phyloP scores from a whole-genome alignment of 2,329 filamentous ascomycete genomes.

The Phialocephala sp. region DNA sequence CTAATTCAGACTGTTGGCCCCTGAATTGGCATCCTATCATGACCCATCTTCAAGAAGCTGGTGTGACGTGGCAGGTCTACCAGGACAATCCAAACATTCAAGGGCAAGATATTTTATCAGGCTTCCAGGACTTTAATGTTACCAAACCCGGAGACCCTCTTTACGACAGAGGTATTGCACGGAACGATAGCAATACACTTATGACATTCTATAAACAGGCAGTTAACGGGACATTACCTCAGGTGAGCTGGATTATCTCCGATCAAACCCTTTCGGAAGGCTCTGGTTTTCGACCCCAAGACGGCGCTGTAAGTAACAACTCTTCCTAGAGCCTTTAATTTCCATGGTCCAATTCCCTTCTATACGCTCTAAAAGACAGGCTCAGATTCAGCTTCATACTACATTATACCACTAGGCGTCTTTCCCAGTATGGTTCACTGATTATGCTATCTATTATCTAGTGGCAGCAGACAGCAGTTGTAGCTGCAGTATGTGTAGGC shows the following conservation, averaged over 20 bases:
- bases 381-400: too few relatives aligned
- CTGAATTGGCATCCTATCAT: conserved; percentile 54
- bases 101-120: conserved; percentile 52
- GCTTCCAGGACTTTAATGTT: conserved; percentile 51
- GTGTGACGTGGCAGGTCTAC: conserved; percentile 52
- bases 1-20: conserved; percentile 49
- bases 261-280: background rate
- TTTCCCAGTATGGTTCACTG: too few relatives aligned
- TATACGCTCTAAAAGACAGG: too few relatives aligned
- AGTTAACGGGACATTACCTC: conserved; percentile 55
- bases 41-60: conserved; percentile 49
- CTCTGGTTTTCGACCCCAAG: conserved; percentile 52
- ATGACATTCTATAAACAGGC: conserved; percentile 56
- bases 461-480: conserved; percentile 58
- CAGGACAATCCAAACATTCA: conserved; percentile 51
- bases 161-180: conserved; percentile 2
- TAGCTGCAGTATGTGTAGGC: conserved; percentile 55
- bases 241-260: conserved; percentile 54
- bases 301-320: too few relatives aligned
- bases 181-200: conserved; percentile 37
- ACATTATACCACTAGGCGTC: too few relatives aligned
- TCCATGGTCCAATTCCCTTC: too few relatives aligned
- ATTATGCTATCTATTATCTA: too few relatives aligned
- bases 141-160: conserved; percentile 38
- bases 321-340: too few relatives aligned